These are phyloP conservation scores for Aspergillus kassunensis DNA, from an alignment of 495 filamentous ascomycete genomes.

Conservation along the genomic window DNA sequence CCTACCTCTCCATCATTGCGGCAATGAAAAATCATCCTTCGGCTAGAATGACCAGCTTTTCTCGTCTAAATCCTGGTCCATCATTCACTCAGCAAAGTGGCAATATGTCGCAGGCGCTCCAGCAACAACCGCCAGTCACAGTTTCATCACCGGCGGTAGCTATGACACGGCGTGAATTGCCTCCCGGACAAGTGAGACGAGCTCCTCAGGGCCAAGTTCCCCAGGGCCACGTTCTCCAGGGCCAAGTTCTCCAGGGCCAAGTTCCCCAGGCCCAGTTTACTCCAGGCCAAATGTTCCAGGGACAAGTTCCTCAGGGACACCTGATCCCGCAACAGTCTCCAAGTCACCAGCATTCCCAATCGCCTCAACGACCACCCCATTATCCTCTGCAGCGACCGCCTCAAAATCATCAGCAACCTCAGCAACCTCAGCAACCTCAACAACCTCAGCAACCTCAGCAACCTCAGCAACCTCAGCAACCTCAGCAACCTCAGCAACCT, in stretches of 20 bases:
- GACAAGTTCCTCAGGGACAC: not conserved
- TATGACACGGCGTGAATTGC: not conserved
- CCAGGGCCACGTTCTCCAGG: no score
- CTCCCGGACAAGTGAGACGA: not conserved
- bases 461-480: no score
- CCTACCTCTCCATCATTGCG: slow-evolving; percentile 8
- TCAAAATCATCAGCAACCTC: not conserved
- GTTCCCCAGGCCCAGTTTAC: no score
- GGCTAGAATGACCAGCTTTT: not conserved
- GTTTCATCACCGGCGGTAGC: not conserved
- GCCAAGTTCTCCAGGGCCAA: no score
- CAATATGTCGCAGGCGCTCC: not conserved
- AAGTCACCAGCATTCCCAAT: not conserved
- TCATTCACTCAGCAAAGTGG: not conserved
- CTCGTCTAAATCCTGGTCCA: not conserved
- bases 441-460: not conserved
- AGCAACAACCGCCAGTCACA: not conserved
- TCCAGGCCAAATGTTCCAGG: no score
- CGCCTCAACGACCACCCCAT: not conserved
- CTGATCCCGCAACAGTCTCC: slow-evolving; percentile 3
- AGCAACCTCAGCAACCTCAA: not conserved
- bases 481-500: no score
- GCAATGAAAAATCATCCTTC: not conserved
- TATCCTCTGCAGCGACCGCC: not conserved
- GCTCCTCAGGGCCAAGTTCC: no score